Evolutionary conservation across 345 rosid genomes (phyloP).

Genomic region (Brassica cretica): DNA sequence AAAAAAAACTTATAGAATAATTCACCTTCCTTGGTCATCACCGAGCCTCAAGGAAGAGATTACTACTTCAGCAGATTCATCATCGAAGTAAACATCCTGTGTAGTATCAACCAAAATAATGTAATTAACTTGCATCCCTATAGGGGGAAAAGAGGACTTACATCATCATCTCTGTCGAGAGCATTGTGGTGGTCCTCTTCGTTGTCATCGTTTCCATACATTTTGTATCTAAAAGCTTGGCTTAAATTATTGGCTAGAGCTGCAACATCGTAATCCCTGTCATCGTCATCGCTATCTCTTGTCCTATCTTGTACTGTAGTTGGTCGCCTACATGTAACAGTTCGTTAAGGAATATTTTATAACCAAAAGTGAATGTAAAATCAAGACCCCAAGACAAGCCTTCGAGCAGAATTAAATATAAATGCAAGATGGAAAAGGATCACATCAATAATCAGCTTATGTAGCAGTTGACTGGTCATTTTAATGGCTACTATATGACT

Average conservation of each 20-base stretch:
- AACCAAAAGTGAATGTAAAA: slow-evolving; percentile 17
- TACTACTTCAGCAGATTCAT: slow-evolving; percentile 97
- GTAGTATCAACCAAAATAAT: slow-evolving; percentile 16
- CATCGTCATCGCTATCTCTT: slow-evolving; percentile 97
- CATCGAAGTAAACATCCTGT: slow-evolving; percentile 98
- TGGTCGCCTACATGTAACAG: slow-evolving; percentile 68
- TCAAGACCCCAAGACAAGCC: slow-evolving; percentile 12
- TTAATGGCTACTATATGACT: slow-evolving; percentile 9
- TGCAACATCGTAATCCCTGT: slow-evolving; percentile 91
- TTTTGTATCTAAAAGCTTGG: slow-evolving; percentile 91
- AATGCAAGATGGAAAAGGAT: slow-evolving; percentile 5
- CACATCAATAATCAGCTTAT: slow-evolving; percentile 6
- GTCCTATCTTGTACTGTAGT: slow-evolving; percentile 92
- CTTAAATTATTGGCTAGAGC: slow-evolving; percentile 90
- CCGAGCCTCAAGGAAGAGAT: slow-evolving; percentile 98
- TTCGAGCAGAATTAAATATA: neutral
- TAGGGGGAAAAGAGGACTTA: slow-evolving; percentile 24
- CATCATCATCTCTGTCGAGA: slow-evolving; percentile 92
- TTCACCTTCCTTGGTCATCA: slow-evolving; percentile 96
- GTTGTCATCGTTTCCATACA: slow-evolving; percentile 81
- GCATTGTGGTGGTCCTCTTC: slow-evolving; percentile 91
- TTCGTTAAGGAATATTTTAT: slow-evolving; percentile 21
- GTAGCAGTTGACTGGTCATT: slow-evolving; percentile 5
- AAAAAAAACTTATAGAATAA: neutral
- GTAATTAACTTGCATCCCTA: neutral